Evolutionary conservation across 2,329 filamentous ascomycete genomes (phyloP).

Genomic region (Ophiocordyceps sinensis): DNA sequence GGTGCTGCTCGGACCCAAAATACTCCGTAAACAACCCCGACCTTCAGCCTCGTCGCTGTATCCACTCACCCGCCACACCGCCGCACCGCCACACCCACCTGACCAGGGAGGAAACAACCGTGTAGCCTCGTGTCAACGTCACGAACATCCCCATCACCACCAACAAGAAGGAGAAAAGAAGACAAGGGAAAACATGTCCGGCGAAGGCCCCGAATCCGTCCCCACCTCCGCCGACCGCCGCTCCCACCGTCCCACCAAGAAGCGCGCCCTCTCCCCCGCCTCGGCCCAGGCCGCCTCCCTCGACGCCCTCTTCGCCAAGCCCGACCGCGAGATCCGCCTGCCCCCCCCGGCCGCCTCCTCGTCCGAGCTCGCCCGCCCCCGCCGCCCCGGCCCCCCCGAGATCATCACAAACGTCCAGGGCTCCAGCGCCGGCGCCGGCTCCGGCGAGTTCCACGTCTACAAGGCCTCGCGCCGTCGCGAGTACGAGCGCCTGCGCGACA

Average conservation of each 20-base stretch:
- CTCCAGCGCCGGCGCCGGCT: slow-evolving; percentile 79
- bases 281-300: slow-evolving; percentile 62
- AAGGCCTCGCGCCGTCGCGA: slow-evolving; percentile 85
- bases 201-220: slow-evolving; percentile 72
- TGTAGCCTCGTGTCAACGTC: no score
- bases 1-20: no score
- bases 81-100: no score
- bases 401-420: slow-evolving; percentile 97
- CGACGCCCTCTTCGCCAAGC: slow-evolving; percentile 73
- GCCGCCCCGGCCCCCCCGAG: slow-evolving; percentile 37
- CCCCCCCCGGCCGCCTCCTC: slow-evolving; percentile 23
- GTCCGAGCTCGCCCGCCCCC: slow-evolving; percentile 12
- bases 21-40: no score
- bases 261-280: slow-evolving; percentile 63
- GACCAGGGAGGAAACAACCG: no score
- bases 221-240: slow-evolving; percentile 76
- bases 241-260: slow-evolving; percentile 70
- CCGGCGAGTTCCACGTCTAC: slow-evolving; percentile 97
- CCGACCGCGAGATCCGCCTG: slow-evolving; percentile 54
- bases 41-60: no score
- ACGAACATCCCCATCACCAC: slow-evolving; percentile 3
- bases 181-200: slow-evolving; percentile 54
- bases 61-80: no score
- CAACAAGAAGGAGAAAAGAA: background rate
- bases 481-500: slow-evolving; percentile 75